phyloP scores from a whole-genome alignment of 2,329 filamentous ascomycete genomes.

The Zymoseptoria tritici region DNA sequence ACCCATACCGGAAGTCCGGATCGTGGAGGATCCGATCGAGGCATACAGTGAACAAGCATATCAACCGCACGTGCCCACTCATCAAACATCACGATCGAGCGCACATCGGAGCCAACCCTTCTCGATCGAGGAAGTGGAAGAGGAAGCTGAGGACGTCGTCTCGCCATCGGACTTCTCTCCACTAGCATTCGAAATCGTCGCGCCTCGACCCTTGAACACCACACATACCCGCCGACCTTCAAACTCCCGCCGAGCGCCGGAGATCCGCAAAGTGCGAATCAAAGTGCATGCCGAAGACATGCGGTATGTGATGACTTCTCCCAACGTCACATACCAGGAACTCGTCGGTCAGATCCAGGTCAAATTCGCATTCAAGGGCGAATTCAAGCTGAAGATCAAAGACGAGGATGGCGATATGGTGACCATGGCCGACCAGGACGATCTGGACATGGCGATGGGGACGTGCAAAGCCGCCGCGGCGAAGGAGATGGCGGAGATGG shows the following conservation, averaged over 20 bases:
- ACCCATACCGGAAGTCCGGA: slow-evolving; percentile 57
- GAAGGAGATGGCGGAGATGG: slow-evolving; percentile 72
- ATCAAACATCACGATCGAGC: slow-evolving; percentile 28
- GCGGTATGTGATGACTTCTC: slow-evolving; percentile 79
- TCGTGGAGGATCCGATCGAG: slow-evolving; percentile 33
- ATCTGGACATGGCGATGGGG: slow-evolving; percentile 79
- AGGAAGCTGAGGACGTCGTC: slow-evolving; percentile 44
- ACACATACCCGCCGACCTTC: slow-evolving; percentile 42
- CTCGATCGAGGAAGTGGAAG: slow-evolving; percentile 75
- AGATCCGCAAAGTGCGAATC: slow-evolving; percentile 70
- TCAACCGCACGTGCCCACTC: slow-evolving; percentile 10
- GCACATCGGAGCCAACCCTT: slow-evolving; percentile 41
- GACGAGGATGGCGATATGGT: slow-evolving; percentile 94
- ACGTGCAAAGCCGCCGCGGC: slow-evolving; percentile 53
- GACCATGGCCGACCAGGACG: slow-evolving; percentile 93
- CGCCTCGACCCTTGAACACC: slow-evolving; percentile 20
- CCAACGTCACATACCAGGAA: slow-evolving; percentile 65
- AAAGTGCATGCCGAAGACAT: slow-evolving; percentile 91
- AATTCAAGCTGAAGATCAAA: slow-evolving; percentile 81
- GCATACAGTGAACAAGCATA: slow-evolving; percentile 21
- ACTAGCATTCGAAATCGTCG: slow-evolving; percentile 53
- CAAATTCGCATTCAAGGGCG: slow-evolving; percentile 67
- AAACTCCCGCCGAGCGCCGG: slow-evolving; percentile 44
- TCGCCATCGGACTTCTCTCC: slow-evolving; percentile 23
- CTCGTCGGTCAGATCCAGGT: slow-evolving; percentile 72